Base-by-base conservation (phyloP, 768 basidiomycete genomes). In the Leccinum longicurvipes region DNA sequence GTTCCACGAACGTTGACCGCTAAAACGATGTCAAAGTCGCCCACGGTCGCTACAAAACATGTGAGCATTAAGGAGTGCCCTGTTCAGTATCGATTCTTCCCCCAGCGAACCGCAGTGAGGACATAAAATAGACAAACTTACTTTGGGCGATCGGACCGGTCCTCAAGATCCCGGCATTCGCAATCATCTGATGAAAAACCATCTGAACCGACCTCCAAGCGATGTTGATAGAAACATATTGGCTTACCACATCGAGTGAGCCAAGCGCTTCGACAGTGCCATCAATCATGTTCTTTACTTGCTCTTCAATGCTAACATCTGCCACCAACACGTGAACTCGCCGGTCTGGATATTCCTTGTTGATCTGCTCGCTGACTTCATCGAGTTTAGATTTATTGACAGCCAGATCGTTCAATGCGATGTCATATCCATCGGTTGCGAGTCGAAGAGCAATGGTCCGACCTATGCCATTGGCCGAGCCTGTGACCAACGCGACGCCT, bases 1-100 rank as follows among this genome's bases (percentile, higher is more conserved):
- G 68, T 67, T 6, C 80, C 76, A 14, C 69, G 71, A 25, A 71
- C 67, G 41, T 81, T 81, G 50, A 77, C 67, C 2, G 69, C 55
- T n/a, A 74, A 57, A 10, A 72, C 45, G 19, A 58, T 55, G 27
- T 78, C 72, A 55, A 72, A 65, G 9, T 76, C 67, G 19, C 69
- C 67, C 2, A 69, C 55, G 21, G 65, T 63, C 1, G 68, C 77
- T 78, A 47, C 11, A 4, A 50, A 28, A 36, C 17, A 36, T 4
- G 24, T 17, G 9, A 6, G 4, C 17, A 27, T 54, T 21, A 51
- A n/a, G 41, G 31, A 10, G 36, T 15, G 8, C 27, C 3, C 0
- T 9, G 6, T 47, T n/a, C n/a, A n/a, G n/a, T n/a, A n/a, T n/a
- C 15, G 3, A 21, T 28, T 8, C 4, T 19, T 10, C 21, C 9